Evolutionary conservation across 1,284 basidiomycete species (phyloP).

Genomic region (Heliocybe sulcata): DNA sequence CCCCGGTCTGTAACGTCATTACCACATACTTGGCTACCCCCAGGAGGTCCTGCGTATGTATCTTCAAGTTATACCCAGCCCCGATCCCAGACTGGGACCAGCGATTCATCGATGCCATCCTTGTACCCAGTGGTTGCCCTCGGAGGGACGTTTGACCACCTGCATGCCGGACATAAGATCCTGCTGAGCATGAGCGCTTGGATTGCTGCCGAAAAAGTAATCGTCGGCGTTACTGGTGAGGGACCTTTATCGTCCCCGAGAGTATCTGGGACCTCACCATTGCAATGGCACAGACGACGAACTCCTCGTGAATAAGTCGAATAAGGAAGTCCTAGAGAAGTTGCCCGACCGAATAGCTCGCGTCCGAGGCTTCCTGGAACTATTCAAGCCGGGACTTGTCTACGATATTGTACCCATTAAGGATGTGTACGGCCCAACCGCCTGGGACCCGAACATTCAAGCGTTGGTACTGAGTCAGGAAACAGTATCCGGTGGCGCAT

Average conservation of each 20-base stretch:
- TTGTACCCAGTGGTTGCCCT: slow-evolving; percentile 45
- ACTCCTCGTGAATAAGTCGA: slow-evolving; percentile 70
- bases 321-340: slow-evolving; percentile 66
- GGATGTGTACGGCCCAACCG: slow-evolving; percentile 88
- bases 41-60: background rate
- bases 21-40: background rate
- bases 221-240: slow-evolving; percentile 84
- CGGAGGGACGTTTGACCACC: slow-evolving; percentile 92
- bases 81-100: background rate
- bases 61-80: background rate
- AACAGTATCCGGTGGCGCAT: slow-evolving; percentile 68
- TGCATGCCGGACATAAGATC: slow-evolving; percentile 97
- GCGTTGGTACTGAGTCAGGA: slow-evolving; percentile 85
- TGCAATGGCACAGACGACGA: slow-evolving; percentile 45
- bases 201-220: slow-evolving; percentile 72
- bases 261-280: background rate
- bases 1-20: background rate
- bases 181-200: slow-evolving; percentile 88
- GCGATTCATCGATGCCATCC: slow-evolving; percentile 11
- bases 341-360: slow-evolving; percentile 46
- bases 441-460: slow-evolving; percentile 76
- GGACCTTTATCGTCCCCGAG: slow-evolving; percentile 6
- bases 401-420: slow-evolving; percentile 66
- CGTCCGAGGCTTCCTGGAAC: slow-evolving; percentile 57
- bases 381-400: slow-evolving; percentile 57